A percentile compares a stretch with the other conserved stretches of the same genome.
Evolutionary conservation across 345 rosid species (phyloP).

Genomic region (Eutrema japonicum): DNA sequence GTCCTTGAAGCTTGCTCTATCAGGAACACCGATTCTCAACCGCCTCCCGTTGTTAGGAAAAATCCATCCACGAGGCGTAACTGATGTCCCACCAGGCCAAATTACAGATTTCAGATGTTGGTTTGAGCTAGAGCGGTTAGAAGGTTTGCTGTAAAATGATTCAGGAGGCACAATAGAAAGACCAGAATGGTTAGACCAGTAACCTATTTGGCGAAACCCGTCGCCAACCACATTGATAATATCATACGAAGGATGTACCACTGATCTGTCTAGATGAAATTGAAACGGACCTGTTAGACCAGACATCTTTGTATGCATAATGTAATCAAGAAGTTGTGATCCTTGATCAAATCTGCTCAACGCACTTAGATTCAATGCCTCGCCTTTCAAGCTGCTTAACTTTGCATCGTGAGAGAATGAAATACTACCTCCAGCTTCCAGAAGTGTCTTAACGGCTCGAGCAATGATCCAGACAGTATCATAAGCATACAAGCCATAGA

Average conservation of each 20-base stretch:
- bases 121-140: constrained; percentile 79
- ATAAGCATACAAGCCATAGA: constrained; percentile 79
- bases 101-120: constrained; percentile 63
- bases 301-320: constrained; percentile 67
- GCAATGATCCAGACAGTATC: constrained; percentile 96
- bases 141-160: constrained; percentile 58
- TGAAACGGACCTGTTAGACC: constrained; percentile 78
- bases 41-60: constrained; percentile 76
- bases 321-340: constrained; percentile 54
- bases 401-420: constrained; percentile 67
- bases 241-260: constrained; percentile 71
- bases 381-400: constrained; percentile 52
- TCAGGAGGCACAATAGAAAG: constrained; percentile 79
- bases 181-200: constrained; percentile 92
- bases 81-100: constrained; percentile 81
- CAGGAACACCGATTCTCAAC: constrained; percentile 78
- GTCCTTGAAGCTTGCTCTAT: constrained; percentile 66
- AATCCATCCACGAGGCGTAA: constrained; percentile 90
- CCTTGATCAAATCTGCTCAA: constrained; percentile 79
- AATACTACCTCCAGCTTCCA: constrained; percentile 68
- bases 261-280: constrained; percentile 64
- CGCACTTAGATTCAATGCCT: constrained; percentile 67
- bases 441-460: constrained; percentile 60
- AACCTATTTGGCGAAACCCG: constrained; percentile 62
- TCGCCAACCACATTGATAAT: constrained; percentile 57